Conservation (phyloP, 352 stramenopile species). For the Pelagophyceae sp. region DNA sequence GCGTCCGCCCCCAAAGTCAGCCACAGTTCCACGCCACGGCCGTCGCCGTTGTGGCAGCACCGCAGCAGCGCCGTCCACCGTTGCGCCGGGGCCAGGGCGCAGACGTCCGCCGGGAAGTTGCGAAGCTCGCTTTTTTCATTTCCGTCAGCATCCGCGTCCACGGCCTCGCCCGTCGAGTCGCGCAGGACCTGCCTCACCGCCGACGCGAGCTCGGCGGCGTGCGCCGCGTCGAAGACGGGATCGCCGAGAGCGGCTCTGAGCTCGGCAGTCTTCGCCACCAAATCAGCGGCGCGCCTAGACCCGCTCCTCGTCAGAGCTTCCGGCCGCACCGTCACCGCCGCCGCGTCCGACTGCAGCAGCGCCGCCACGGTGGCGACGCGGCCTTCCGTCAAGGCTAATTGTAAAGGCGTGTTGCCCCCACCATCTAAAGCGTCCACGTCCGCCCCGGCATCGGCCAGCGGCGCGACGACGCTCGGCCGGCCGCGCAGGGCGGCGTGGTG, state of each 20-base stretch:
- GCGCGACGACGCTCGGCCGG: background rate
- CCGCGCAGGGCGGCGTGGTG: slow-evolving; percentile 13
- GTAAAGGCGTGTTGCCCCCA: background rate
- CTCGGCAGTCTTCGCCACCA: background rate
- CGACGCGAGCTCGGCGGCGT: background rate
- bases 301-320: background rate
- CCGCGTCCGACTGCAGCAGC: slow-evolving; percentile 2
- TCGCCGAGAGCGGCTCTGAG: background rate
- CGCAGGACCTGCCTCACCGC: background rate
- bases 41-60: slow-evolving; percentile 13
- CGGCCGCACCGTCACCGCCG: background rate
- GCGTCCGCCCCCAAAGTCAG: slow-evolving; percentile 14
- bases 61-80: background rate
- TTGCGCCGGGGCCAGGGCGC: background rate
- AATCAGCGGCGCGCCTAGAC: background rate
- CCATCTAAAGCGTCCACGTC: slow-evolving; percentile 14
- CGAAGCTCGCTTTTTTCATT: background rate
- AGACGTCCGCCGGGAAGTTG: slow-evolving; percentile 15
- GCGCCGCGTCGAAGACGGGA: background rate
- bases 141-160: background rate
- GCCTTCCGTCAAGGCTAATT: background rate
- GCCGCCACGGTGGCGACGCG: slow-evolving; percentile 4
- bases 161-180: background rate
- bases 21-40: slow-evolving; percentile 8
- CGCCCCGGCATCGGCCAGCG: slow-evolving; percentile 11